Conservation (phyloP, 129 eudicot species). For the Centella asiatica region DNA sequence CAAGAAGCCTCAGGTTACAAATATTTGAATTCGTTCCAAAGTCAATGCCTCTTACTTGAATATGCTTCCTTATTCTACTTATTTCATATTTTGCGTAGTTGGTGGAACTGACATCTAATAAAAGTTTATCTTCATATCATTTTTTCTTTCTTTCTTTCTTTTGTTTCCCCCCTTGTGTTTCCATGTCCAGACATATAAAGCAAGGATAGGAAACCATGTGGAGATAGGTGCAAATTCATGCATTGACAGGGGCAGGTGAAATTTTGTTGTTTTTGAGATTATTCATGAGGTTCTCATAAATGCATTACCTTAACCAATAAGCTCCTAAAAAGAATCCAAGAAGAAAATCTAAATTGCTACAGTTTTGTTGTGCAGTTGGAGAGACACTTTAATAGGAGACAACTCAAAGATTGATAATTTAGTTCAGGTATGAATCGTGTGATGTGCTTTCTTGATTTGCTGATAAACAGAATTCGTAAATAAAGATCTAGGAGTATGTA, state of each 20-base stretch:
- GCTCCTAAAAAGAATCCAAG: not conserved
- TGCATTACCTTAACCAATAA: not conserved
- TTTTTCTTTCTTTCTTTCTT: not conserved
- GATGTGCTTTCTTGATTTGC: slow-evolving; percentile 7
- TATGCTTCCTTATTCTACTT: not conserved
- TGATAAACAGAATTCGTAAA: not conserved
- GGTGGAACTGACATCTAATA: not conserved
- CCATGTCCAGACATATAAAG: slow-evolving; percentile 59
- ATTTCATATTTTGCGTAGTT: not conserved
- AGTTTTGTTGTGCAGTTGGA: slow-evolving; percentile 58
- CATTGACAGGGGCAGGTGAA: slow-evolving; percentile 91
- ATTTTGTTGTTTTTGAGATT: slow-evolving; percentile 9
- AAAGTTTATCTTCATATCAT: not conserved
- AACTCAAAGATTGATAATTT: slow-evolving; percentile 83
- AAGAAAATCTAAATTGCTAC: not conserved
- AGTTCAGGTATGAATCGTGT: slow-evolving; percentile 56
- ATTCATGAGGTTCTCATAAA: slow-evolving; percentile 9
- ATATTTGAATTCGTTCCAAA: not conserved
- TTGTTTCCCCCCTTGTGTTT: too few species aligned
- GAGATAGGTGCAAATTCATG: slow-evolving; percentile 96
- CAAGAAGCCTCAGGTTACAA: slow-evolving; percentile 84
- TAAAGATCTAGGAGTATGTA: slow-evolving; percentile 7
- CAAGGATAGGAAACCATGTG: slow-evolving; percentile 68
- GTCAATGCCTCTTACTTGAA: not conserved
- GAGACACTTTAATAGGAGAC: slow-evolving; percentile 84